Evolutionary conservation across 805 yeast species (phyloP), one percentile per base, ranked within the genome.

Genomic region (Kodamaea hsintzibuensis): DNA sequence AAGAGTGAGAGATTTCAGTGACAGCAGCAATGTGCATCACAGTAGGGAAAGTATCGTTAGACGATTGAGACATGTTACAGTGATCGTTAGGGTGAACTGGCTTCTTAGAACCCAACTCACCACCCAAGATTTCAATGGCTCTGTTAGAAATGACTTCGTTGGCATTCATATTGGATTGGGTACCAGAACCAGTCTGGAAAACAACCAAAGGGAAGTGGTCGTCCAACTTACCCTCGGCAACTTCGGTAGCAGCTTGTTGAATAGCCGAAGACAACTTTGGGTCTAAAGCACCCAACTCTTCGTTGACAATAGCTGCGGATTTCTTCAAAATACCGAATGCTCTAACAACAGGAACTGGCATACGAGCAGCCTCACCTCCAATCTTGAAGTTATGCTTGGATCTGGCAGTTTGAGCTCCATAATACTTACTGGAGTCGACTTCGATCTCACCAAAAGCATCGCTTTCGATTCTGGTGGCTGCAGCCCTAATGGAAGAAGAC

Each of bases 11-110:
- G 76, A 93, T 89, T 78, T 93, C 97, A 43, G 88, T 82, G 59
- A 92, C 97, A 16, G 98, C 97, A 54, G 99, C 98, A 75, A 95
- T 93, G 79, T 95, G 99, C 99, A 95, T 95, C 53, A 93, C 99
- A 38, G 99, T 92, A 62, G 99, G 99, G 89, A 95, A 95, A 52
- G 98, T 95, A 77, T 95, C 99, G 73, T 95, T 95, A 47, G 97
- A 91, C n/a, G 97, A 90, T 78, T 95, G 98, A 16, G 97, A 89
- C 90, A 91, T 92, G 82, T 95, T 95, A 66, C 92, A 96, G 77
- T 95, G 98, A 75, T 95, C 98, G 77, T 95, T 95, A 61, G 99
- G 99, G 76, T 95, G 99, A 53, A 95, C 97, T 33, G 97, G 97
- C 59, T 76, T 81, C 80, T 95, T 95, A 58, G 97, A 86, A 57